Evolutionary conservation across 768 basidiomycete genomes (phyloP).

Genomic region (Lyophyllum semitale): DNA sequence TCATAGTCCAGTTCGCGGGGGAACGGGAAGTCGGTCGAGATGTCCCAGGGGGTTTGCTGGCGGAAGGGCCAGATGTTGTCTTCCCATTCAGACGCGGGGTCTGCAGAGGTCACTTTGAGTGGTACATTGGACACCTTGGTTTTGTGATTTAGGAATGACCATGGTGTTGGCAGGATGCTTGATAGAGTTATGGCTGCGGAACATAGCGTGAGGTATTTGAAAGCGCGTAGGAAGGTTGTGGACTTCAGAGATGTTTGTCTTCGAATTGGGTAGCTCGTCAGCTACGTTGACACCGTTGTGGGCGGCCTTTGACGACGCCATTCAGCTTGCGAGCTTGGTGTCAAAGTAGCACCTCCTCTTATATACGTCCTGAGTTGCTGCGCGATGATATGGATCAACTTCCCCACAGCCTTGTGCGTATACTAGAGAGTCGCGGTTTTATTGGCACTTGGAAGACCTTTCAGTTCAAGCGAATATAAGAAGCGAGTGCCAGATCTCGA

Average conservation of each 20-base stretch:
- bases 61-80: constrained; percentile 67
- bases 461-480: too few relatives aligned
- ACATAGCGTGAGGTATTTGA: constrained; percentile 26
- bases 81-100: constrained; percentile 42
- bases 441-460: too few relatives aligned
- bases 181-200: constrained; percentile 35
- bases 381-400: too few relatives aligned
- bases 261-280: constrained; percentile 8
- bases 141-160: constrained; percentile 27
- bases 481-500: too few relatives aligned
- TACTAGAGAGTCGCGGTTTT: too few relatives aligned
- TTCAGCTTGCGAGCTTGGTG: neutral
- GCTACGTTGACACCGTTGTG: neutral
- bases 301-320: constrained; percentile 13
- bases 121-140: constrained; percentile 19
- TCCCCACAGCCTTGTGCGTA: too few relatives aligned
- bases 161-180: constrained; percentile 33
- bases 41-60: constrained; percentile 65
- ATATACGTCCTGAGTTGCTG: too few relatives aligned
- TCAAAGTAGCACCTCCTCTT: neutral
- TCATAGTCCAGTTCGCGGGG: constrained; percentile 68
- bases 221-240: constrained; percentile 13
- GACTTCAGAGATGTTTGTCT: constrained; percentile 6
- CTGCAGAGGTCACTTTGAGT: constrained; percentile 15
- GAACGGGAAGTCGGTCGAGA: constrained; percentile 74